These are phyloP conservation scores for Fagus crenata DNA, from an alignment of 306 rosid genomes.

Conservation along the genomic window DNA sequence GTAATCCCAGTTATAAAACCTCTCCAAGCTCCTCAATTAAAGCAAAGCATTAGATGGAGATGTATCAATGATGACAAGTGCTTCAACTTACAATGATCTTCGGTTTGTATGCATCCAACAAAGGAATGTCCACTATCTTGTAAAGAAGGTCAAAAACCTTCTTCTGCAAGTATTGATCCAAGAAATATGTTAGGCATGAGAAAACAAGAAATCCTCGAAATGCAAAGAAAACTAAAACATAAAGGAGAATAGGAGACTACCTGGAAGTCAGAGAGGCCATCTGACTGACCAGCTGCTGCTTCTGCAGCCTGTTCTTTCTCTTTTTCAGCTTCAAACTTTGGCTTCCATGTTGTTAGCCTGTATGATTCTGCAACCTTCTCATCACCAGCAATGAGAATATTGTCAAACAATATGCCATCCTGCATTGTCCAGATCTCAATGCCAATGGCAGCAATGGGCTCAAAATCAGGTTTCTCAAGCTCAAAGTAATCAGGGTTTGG, in stretches of 20 bases:
- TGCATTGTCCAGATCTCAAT: constrained; percentile 99
- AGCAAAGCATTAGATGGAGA: not conserved
- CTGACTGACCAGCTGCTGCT: constrained; percentile 41
- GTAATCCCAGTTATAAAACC: not conserved
- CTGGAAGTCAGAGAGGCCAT: constrained; percentile 63
- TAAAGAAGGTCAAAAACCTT: constrained; percentile 78
- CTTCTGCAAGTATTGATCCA: constrained; percentile 55
- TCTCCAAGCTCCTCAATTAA: not conserved
- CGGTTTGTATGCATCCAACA: constrained; percentile 60
- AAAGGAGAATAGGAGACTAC: constrained; percentile 34
- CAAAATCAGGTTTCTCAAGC: constrained; percentile 71
- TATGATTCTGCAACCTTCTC: constrained; percentile 72
- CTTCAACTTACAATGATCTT: constrained; percentile 54
- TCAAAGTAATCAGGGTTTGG: constrained; percentile 86
- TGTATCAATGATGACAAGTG: not conserved
- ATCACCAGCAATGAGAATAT: constrained; percentile 66
- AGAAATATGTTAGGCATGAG: not conserved
- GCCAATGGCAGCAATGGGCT: constrained; percentile 83
- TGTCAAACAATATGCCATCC: constrained; percentile 89
- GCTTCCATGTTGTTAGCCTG: constrained; percentile 80
- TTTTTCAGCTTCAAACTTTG: constrained; percentile 71
- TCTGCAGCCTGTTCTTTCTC: constrained; percentile 81
- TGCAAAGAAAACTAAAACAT: not conserved
- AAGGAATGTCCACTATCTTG: constrained; percentile 75
- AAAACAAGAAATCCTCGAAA: not conserved